Evolutionary conservation across 2,329 filamentous ascomycete genomes (phyloP).

Genomic region (Aureobasidium musti): DNA sequence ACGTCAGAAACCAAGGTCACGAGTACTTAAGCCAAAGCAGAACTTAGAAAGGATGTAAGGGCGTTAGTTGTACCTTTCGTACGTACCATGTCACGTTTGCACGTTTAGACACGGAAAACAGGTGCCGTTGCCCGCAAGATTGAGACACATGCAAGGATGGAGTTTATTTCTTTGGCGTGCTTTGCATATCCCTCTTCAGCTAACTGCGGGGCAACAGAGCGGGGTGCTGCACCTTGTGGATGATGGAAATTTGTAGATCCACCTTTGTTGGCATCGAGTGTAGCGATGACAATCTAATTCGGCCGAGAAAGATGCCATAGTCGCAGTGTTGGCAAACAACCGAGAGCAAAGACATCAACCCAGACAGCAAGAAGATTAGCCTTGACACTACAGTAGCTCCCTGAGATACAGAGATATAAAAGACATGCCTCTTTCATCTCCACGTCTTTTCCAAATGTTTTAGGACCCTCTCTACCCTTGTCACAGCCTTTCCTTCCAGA

Average conservation of each 20-base stretch:
- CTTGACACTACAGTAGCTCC: no score
- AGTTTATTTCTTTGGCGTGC: not conserved
- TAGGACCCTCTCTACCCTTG: not conserved
- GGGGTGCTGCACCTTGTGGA: not conserved
- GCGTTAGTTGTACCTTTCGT: conserved; percentile 8
- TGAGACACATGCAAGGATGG: conserved; percentile 19
- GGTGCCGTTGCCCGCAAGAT: not conserved
- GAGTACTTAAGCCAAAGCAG: not conserved
- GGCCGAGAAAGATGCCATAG: not conserved
- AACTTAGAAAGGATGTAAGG: not conserved
- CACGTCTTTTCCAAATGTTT: not conserved
- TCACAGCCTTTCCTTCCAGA: not conserved
- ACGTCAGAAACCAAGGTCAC: conserved; percentile 16
- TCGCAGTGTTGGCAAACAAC: no score
- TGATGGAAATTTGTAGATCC: not conserved
- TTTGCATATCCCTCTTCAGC: not conserved
- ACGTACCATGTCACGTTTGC: conserved; percentile 26
- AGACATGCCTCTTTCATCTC: not conserved
- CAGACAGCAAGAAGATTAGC: no score
- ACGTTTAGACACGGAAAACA: not conserved
- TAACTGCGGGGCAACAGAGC: not conserved
- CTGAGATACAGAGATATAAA: not conserved
- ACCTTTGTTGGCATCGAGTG: not conserved
- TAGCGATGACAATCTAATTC: not conserved
- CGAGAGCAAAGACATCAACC: no score